Percentiles rank a stretch among this genome's conserved stretches.
phyloP scores from a whole-genome alignment of 2,329 filamentous ascomycete genomes.

The Trichoderma koningii region DNA sequence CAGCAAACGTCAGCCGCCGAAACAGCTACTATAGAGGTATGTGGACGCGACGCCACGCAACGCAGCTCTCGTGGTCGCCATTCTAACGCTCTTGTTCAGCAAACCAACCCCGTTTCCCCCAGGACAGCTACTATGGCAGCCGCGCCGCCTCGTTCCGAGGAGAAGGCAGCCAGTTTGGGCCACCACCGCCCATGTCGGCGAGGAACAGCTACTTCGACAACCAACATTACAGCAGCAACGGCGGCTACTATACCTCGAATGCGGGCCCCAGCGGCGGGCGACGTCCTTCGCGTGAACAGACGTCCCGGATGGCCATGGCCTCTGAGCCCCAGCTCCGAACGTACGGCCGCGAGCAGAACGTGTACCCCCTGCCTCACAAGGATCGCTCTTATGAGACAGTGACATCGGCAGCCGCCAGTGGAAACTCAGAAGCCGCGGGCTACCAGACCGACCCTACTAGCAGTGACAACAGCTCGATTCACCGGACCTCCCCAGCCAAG shows the following conservation, averaged over 20 bases:
- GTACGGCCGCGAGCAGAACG: slow-evolving; percentile 45
- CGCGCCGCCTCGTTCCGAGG: slow-evolving; percentile 46
- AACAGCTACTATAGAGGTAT: slow-evolving; percentile 59
- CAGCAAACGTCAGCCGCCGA: slow-evolving; percentile 56
- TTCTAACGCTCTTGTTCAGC: slow-evolving; percentile 24
- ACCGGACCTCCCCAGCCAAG: slow-evolving; percentile 65
- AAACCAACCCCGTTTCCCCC: slow-evolving; percentile 49
- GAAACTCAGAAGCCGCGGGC: slow-evolving; percentile 72
- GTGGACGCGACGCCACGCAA: slow-evolving; percentile 28
- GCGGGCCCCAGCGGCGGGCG: slow-evolving; percentile 32
- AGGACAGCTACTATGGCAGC: slow-evolving; percentile 55
- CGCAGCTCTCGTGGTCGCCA: slow-evolving; percentile 13
- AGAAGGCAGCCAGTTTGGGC: slow-evolving; percentile 47
- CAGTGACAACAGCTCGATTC: slow-evolving; percentile 90
- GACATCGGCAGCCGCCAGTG: slow-evolving; percentile 73
- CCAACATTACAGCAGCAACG: slow-evolving; percentile 24
- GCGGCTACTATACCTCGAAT: slow-evolving; percentile 41
- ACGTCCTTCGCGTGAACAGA: slow-evolving; percentile 31
- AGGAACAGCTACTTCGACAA: slow-evolving; percentile 50
- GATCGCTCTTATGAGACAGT: slow-evolving; percentile 87
- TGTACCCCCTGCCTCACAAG: slow-evolving; percentile 62
- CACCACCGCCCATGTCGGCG: slow-evolving; percentile 40
- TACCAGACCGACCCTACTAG: slow-evolving; percentile 84
- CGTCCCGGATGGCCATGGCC: slow-evolving; percentile 49
- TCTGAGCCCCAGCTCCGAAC: slow-evolving; percentile 49